Conservation (phyloP, 768 basidiomycete genomes). For the Termitomyces titanicus region DNA sequence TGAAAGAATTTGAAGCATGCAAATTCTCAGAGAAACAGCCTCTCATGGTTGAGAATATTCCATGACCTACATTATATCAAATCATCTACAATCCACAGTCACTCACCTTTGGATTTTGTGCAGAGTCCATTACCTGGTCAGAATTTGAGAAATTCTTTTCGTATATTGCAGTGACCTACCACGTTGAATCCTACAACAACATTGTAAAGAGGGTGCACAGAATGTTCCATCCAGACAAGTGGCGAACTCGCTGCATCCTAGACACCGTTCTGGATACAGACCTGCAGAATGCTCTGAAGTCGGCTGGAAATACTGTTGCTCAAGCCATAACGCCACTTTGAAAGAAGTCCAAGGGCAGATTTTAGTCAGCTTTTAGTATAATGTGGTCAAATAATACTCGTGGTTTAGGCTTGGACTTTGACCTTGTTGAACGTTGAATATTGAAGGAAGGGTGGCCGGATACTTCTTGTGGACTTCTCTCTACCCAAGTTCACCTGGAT, state of each 20-base stretch:
- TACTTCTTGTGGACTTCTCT: too few species aligned
- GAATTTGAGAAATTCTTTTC: slow-evolving; percentile 54
- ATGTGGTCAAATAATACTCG: too few species aligned
- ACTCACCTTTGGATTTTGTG: neutral
- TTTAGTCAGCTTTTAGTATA: neutral
- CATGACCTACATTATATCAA: neutral
- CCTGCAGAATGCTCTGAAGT: slow-evolving; percentile 37
- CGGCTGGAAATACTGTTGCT: slow-evolving; percentile 51
- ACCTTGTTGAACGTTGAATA: too few species aligned
- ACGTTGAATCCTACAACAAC: slow-evolving; percentile 36
- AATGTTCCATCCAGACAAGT: slow-evolving; percentile 4
- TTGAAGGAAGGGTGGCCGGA: too few species aligned
- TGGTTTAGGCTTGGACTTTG: too few species aligned
- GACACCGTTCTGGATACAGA: slow-evolving; percentile 30
- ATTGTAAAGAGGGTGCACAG: slow-evolving; percentile 50
- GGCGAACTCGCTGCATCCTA: neutral
- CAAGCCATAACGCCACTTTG: slow-evolving; percentile 59
- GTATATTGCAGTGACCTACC: slow-evolving; percentile 30
- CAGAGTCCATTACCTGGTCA: slow-evolving; percentile 32
- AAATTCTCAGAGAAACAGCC: neutral
- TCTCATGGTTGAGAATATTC: neutral
- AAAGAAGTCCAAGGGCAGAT: slow-evolving; percentile 16
- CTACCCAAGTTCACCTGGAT: too few species aligned
- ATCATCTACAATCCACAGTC: neutral
- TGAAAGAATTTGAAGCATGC: neutral